Evolutionary conservation across 225 moss, liverwort and hornwort genomes (phyloP).

Genomic region (Climacium dendroides): DNA sequence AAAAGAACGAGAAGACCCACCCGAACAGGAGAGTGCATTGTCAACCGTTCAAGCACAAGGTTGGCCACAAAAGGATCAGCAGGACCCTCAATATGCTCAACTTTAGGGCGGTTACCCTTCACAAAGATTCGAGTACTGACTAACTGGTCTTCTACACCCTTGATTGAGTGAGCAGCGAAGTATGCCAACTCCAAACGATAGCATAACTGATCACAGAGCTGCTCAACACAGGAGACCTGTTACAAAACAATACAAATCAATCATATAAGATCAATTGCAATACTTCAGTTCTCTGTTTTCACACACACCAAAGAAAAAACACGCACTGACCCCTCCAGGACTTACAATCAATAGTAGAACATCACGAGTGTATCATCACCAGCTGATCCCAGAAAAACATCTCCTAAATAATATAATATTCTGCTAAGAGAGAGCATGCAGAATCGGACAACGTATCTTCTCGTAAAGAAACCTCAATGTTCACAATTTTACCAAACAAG

Average conservation of each 20-base stretch:
- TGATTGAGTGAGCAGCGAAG: conserved; percentile 55
- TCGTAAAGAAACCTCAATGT: neutral
- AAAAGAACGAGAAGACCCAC: conserved; percentile 30
- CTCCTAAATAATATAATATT: neutral
- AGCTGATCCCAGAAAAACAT: neutral
- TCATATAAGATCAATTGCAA: neutral
- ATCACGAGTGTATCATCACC: neutral
- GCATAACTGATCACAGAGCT: conserved; percentile 87
- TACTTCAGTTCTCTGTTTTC: neutral
- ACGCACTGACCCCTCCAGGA: neutral
- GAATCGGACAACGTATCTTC: neutral
- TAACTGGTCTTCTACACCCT: conserved; percentile 44
- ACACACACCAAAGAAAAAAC: neutral
- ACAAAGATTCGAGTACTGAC: conserved; percentile 50
- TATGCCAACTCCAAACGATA: conserved; percentile 94
- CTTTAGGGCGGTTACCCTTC: conserved; percentile 28
- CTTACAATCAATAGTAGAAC: neutral
- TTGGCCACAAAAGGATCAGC: conserved; percentile 90
- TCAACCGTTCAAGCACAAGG: conserved; percentile 88
- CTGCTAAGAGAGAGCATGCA: neutral
- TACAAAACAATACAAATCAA: neutral
- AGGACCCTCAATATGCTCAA: conserved; percentile 58
- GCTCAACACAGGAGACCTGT: conserved; percentile 83
- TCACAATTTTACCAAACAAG: neutral
- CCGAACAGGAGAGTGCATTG: conserved; percentile 82